Conservation (phyloP, 2,329 filamentous ascomycete species). For the Aspergillus quadricinctus region DNA sequence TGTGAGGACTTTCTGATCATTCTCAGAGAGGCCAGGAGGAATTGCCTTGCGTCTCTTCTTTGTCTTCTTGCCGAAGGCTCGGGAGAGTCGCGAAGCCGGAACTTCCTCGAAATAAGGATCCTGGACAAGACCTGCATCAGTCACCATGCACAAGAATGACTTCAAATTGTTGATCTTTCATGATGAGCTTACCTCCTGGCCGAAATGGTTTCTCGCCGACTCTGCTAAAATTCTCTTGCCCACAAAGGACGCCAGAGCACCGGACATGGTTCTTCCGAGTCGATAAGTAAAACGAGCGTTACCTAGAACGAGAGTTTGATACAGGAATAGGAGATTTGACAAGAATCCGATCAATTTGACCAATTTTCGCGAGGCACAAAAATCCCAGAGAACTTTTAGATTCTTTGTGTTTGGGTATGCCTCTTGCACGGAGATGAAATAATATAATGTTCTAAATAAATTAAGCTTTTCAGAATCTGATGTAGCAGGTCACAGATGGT, state of each 20-base stretch:
- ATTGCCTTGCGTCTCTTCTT: slow-evolving; percentile 84
- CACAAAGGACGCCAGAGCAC: slow-evolving; percentile 23
- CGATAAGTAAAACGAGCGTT: not conserved
- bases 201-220: slow-evolving; percentile 39
- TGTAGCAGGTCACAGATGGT: not conserved
- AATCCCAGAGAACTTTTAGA: not conserved
- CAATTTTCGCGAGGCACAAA: not conserved
- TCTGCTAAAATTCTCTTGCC: slow-evolving; percentile 34
- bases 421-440: not conserved
- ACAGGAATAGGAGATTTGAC: not conserved
- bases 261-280: slow-evolving; percentile 22
- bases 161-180: slow-evolving; percentile 3
- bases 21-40: slow-evolving; percentile 73
- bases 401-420: not conserved
- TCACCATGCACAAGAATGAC: not conserved
- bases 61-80: slow-evolving; percentile 62
- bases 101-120: slow-evolving; percentile 88
- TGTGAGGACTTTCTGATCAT: slow-evolving; percentile 78
- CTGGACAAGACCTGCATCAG: slow-evolving; percentile 42
- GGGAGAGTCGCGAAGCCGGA: slow-evolving; percentile 65
- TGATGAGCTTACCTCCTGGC: slow-evolving; percentile 33
- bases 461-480: not conserved
- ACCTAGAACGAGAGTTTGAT: slow-evolving; percentile 2
- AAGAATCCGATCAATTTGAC: not conserved
- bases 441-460: not conserved